Evolutionary conservation across 2,329 filamentous ascomycete genomes (phyloP), one percentile per base, ranked within the genome.

Genomic region (Colletotrichum magnum): DNA sequence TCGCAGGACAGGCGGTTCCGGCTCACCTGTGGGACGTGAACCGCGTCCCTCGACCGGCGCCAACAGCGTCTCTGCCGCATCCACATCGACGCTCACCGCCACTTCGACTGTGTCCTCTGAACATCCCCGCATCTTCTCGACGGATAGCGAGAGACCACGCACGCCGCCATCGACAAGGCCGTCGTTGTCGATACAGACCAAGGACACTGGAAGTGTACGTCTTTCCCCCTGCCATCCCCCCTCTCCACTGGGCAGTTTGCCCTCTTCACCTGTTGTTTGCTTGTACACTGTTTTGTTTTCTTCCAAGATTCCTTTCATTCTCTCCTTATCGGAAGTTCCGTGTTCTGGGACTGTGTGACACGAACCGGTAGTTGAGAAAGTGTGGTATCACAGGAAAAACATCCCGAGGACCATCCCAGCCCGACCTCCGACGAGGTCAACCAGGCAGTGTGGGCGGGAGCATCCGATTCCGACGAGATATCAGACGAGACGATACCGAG

Each of bases 1-100:
- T 60, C 57, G 63, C 24, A 61, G 48, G 41, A 50, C 16, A 26
- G 63, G 57, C 21, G n/a, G 43, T n/a, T 28, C 53, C 24, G 63
- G 41, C 48, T 66, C 63, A 15, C 57, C 56, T 54, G 45, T 57
- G 50, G 57, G 56, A 61, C 63, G 58, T 13, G 52, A 41, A 21
- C 64, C 51, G 58, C 66, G 66, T 54, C 61, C 66, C 16, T 47
- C 66, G n/a, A 65, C 66, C 21, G 66, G 52, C 32, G 61, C 66
- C 48, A 68, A 65, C 61, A 68, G 66, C 66, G 36, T 68, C 66
- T 68, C 66, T 48, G 66, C 62, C 54, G 24, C 66, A 39, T 68
- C 66, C 57, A 60, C 67, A 26, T 69, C 67, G 51, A 67, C 67
- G 63, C 32, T 56, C 26, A 69, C 72, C 72, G 71, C 72, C 64